Base-by-base conservation (phyloP, 2,329 filamentous ascomycete species). In the Colletotrichum higginsianum region DNA sequence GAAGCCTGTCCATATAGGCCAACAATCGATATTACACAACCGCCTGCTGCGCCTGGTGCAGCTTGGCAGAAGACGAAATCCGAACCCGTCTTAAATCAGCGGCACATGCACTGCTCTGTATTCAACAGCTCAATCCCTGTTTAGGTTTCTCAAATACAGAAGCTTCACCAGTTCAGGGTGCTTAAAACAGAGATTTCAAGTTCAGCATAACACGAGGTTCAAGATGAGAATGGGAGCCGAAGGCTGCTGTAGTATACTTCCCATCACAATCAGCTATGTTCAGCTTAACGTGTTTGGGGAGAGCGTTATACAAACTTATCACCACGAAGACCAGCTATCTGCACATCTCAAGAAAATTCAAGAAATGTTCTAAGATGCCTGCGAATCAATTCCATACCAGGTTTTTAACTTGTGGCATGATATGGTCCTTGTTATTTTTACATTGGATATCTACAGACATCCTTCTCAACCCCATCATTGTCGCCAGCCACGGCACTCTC, bases 351-450 rank as follows among this genome's bases (percentile, higher is more conserved):
- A 6, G 35, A 5, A 3, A 1, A 15, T 26, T 46, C 15, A 26
- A 52, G 26, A 60, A 44, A 23, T 13, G 23, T 61, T n/a, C 21
- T 52, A 30, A 42, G 42, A 46, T 18, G 47, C 52, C 61, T 55
- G 46, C 16, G 16, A 42, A 18, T 9, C 35, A 42, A 18, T 9
- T 21, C 21, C 47, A 13, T 52, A 50, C 5, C 30, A 56, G 13
- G 30, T 26, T 56, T 21, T 30, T 7, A 15, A 26, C 23, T 46
- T 52, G 11, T 60, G 38, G 44, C 64, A 50, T 55, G 42, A 62
- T 46, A 47, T 50, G 46, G 42, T 57, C 50, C 30, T 12, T 62
- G 18, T 57, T 67, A 57, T 61, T 62, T 42, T 35, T 67, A 67
- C 68, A 71, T 15, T 44, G 50, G 38, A 52, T 56, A 9, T 40